Base-by-base conservation (phyloP, 768 basidiomycete species). In the Agaricus subrufescens region DNA sequence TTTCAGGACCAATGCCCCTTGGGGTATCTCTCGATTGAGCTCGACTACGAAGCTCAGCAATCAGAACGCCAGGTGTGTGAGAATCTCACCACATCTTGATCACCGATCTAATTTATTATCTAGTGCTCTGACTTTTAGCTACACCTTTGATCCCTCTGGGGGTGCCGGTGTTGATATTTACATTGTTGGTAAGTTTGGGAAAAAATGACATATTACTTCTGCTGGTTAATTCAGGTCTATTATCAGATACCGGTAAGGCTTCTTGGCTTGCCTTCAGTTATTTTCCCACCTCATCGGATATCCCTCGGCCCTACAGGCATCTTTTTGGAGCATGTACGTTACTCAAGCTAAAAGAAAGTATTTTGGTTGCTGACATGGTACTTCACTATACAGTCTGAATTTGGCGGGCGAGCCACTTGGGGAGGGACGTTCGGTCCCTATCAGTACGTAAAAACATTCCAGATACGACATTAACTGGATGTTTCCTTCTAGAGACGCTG, bases 321-420 rank as follows among this genome's bases (percentile, higher is more conserved):
- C 47, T 59, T 59, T 27, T 61, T 54, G 7, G 40, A 42, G 27
- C 66, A 67, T 52, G 66, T 67, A 34, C 45, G 52, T 38, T n/a
- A 15, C 9, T 27, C 7, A n/a, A 7, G 11, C 10, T 51, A 30
- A 4, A 19, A 40, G 26, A 40, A 4, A 39, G n/a, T 4, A 27
- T 26, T 25, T 9, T 39, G 26, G 12, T 9, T 14, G 14, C 6
- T n/a, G 10, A 26, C 25, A 2, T 11, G n/a, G 11, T 48, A 11
- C 27, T 27, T 7, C n/a, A 38, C 23, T 39, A 11, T 46, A 29
- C 27, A 57, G 56, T 48, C 45, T 31, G 63, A 74, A 57, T 76
- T 75, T 50, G 70, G 63, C 30, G 75, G 74, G n/a, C 71, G 75
- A 44, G 75, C 75, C 12, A 50, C 53, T 11, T 74, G 71, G 69